Conservation (phyloP, 2,329 filamentous ascomycete genomes). For the Trichoderma afroharzianum region DNA sequence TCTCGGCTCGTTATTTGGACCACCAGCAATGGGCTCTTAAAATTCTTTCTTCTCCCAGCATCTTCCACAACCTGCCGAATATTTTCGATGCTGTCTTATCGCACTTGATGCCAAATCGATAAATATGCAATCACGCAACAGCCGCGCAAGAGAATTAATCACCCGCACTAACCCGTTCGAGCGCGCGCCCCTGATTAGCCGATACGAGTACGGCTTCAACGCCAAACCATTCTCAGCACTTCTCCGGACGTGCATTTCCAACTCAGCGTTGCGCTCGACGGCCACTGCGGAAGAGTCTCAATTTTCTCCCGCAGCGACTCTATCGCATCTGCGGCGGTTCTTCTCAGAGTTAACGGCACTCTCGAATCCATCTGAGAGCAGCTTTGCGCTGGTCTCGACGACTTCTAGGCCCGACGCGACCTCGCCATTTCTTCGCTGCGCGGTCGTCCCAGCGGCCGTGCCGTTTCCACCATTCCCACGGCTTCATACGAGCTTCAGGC, state of each 20-base stretch:
- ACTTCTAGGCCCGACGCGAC: constrained; percentile 25
- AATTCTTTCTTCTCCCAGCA: not conserved
- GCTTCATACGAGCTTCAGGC: constrained; percentile 42
- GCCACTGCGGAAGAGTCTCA: not conserved
- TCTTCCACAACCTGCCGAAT: not conserved
- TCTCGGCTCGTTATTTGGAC: not conserved
- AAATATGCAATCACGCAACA: constrained; percentile 2
- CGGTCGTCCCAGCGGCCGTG: constrained; percentile 47
- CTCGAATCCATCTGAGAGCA: not conserved
- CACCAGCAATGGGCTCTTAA: not conserved
- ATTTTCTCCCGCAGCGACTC: not conserved
- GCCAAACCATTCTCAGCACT: constrained; percentile 13
- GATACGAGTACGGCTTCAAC: constrained; percentile 13
- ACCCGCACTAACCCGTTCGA: constrained; percentile 18
- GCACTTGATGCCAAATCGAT: not conserved
- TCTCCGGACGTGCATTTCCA: not conserved
- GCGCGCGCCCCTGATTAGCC: constrained; percentile 19
- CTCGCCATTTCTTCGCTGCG: constrained; percentile 31
- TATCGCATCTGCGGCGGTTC: not conserved
- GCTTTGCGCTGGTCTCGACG: constrained; percentile 3
- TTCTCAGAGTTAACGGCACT: not conserved
- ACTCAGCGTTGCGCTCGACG: constrained; percentile 12
- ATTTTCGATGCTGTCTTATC: not conserved
- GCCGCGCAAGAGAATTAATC: not conserved
- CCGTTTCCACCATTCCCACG: constrained; percentile 43